Evolutionary conservation across 148 eudicot species (phyloP).

Genomic region (Amaranthus cruentus): DNA sequence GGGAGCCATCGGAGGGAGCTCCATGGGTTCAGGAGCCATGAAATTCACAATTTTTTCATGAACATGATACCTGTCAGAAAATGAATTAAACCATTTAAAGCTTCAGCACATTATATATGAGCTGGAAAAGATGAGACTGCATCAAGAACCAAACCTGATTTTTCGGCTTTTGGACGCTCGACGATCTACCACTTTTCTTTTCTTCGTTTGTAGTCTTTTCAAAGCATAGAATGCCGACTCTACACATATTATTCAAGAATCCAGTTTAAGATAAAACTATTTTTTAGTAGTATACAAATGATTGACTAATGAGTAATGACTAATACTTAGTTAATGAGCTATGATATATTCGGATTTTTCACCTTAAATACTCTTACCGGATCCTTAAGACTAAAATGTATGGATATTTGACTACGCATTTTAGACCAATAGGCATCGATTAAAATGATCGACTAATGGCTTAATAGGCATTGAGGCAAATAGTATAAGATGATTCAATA

Average conservation of each 20-base stretch:
- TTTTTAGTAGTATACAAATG: too few relatives aligned
- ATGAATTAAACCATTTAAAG: background rate
- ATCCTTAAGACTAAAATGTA: too few relatives aligned
- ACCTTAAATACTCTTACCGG: too few relatives aligned
- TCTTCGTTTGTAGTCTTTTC: conserved; percentile 73
- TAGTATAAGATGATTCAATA: background rate
- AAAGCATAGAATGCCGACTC: conserved; percentile 69
- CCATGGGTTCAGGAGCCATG: conserved; percentile 81
- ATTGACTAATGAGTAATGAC: too few relatives aligned
- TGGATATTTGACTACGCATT: too few relatives aligned
- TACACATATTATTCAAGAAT: conserved; percentile 23
- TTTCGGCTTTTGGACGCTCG: conserved; percentile 96
- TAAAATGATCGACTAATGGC: too few relatives aligned
- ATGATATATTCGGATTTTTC: too few relatives aligned
- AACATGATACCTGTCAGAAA: conserved; percentile 54
- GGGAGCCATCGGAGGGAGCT: conserved; percentile 59
- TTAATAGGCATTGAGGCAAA: background rate
- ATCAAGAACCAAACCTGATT: conserved; percentile 45
- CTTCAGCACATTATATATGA: background rate
- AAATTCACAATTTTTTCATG: conserved; percentile 87
- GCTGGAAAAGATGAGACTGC: background rate
- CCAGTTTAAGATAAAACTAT: background rate
- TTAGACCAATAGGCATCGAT: too few relatives aligned
- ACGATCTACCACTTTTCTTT: conserved; percentile 76
- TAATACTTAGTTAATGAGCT: too few relatives aligned